These are phyloP conservation scores for Macaranga tanarius DNA, from an alignment of 441 rosid genomes.

Conservation along the genomic window DNA sequence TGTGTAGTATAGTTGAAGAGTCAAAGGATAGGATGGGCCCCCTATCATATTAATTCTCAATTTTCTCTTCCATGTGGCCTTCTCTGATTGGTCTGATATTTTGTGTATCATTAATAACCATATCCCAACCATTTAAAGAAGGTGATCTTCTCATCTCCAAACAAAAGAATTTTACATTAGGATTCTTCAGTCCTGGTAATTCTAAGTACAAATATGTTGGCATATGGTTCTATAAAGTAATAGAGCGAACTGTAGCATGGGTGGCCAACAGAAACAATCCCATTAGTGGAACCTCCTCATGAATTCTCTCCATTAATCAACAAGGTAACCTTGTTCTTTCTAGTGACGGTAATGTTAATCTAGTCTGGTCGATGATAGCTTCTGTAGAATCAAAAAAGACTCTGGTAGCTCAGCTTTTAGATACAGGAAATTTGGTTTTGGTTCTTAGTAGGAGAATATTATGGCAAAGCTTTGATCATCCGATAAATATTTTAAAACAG, in stretches of 20 bases:
- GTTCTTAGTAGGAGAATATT: not conserved
- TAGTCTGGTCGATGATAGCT: conserved; percentile 27
- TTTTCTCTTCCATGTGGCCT: no score
- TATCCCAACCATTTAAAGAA: not conserved
- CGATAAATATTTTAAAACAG: not conserved
- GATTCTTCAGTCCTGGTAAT: conserved; percentile 10
- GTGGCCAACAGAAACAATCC: not conserved
- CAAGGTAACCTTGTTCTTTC: conserved; percentile 5
- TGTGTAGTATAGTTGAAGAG: no score
- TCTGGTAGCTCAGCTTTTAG: conserved; percentile 19
- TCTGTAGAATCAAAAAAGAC: not conserved
- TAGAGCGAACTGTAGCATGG: not conserved
- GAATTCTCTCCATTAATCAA: not conserved
- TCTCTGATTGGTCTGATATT: no score
- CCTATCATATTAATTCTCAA: no score
- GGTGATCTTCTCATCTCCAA: no score
- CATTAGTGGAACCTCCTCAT: conserved; percentile 6
- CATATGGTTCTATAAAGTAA: conserved; percentile 29
- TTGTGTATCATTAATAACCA: no score
- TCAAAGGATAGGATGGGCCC: no score
- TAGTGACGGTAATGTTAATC: no score
- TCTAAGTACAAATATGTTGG: not conserved
- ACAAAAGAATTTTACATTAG: no score
- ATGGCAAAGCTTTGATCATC: no score
- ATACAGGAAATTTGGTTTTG: conserved; percentile 32